These are phyloP conservation scores for Neopestalotiopsis sp. DNA, from an alignment of 2,329 filamentous ascomycete genomes.

Conservation along the genomic window DNA sequence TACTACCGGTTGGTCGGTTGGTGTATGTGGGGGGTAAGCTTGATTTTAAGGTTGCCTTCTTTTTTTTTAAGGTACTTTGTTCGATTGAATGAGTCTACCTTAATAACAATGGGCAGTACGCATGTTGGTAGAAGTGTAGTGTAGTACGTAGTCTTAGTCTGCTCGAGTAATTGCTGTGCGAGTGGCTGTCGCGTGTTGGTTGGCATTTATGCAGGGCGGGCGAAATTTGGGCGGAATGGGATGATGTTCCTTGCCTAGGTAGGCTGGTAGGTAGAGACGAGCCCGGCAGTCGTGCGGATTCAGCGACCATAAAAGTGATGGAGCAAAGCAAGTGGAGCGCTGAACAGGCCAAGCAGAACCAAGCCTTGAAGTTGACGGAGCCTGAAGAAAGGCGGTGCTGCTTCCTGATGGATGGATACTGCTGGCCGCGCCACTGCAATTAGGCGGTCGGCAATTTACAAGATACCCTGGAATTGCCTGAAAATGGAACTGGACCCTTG, in stretches of 20 bases:
- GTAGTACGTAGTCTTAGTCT: neutral
- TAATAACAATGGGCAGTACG: neutral
- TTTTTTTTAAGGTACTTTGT: constrained; percentile 13
- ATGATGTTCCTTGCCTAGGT: neutral
- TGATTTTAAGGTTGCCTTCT: constrained; percentile 13
- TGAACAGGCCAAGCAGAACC: neutral
- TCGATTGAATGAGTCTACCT: neutral
- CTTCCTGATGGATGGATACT: neutral
- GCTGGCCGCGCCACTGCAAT: neutral
- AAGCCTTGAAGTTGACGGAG: neutral
- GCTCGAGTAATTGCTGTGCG: neutral
- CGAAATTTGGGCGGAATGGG: neutral
- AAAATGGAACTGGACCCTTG: no score
- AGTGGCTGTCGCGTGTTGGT: neutral
- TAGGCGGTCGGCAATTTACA: constrained; percentile 1
- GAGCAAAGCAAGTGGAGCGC: neutral
- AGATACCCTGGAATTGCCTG: neutral
- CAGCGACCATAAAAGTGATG: neutral
- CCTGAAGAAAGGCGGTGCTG: neutral
- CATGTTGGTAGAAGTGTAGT: neutral
- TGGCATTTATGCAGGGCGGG: neutral
- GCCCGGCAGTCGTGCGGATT: neutral
- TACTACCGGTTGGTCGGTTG: neutral
- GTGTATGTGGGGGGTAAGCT: constrained; percentile 13
- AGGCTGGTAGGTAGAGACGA: neutral